Conservation (phyloP, 768 basidiomycete genomes). For the Kwoniella sp. region DNA sequence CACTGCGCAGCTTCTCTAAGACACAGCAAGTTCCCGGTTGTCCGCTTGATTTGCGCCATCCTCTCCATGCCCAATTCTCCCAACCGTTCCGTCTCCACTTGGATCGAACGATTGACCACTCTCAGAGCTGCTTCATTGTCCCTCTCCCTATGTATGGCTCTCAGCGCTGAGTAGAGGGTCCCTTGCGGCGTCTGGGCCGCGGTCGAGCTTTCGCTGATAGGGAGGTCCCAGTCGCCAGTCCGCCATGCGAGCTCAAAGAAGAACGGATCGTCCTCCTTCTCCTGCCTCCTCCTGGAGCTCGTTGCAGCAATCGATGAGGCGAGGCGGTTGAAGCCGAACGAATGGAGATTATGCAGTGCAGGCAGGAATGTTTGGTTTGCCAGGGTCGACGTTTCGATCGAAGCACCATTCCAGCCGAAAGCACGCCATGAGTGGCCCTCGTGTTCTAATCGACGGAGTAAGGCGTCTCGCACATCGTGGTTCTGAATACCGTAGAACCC, state of each 20-base stretch:
- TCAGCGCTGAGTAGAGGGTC: conserved; percentile 74
- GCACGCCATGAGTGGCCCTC: conserved; percentile 92
- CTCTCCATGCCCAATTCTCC: conserved; percentile 74
- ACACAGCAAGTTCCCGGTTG: conserved; percentile 74
- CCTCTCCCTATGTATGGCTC: conserved; percentile 79
- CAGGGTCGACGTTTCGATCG: conserved; percentile 61
- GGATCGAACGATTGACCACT: conserved; percentile 62
- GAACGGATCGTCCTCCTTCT: conserved; percentile 24
- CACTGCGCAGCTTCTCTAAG: conserved; percentile 74
- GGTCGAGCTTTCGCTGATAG: conserved; percentile 60
- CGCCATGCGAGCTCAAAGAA: conserved; percentile 83
- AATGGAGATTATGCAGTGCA: conserved; percentile 76
- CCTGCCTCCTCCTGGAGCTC: not conserved
- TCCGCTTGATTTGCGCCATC: conserved; percentile 71
- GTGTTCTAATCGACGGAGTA: conserved; percentile 85
- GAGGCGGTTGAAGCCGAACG: conserved; percentile 87
- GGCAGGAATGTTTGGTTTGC: conserved; percentile 62
- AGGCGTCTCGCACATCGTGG: conserved; percentile 72
- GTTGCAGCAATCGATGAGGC: conserved; percentile 58
- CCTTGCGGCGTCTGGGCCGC: conserved; percentile 60
- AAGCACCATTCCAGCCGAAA: conserved; percentile 84
- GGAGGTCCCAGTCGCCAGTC: conserved; percentile 93
- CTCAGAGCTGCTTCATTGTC: conserved; percentile 61
- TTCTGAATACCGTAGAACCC: conserved; percentile 94
- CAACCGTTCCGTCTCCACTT: conserved; percentile 68